Evolutionary conservation across 2,329 filamentous ascomycete genomes (phyloP).

Genomic region (Laburnicola sp.): DNA sequence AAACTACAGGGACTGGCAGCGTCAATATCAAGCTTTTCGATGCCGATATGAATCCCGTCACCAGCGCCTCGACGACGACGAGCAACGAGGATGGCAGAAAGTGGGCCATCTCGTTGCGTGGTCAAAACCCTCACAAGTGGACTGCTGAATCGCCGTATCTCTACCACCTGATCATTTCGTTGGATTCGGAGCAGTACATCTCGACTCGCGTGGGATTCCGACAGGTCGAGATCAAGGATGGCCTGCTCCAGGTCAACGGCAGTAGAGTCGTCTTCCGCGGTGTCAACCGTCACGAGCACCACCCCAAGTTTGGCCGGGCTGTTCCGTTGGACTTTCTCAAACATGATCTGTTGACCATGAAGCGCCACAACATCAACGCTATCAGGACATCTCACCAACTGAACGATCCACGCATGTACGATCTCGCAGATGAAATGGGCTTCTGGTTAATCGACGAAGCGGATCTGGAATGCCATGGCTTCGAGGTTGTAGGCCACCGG

Average conservation of each 20-base stretch:
- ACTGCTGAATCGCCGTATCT: constrained; percentile 68
- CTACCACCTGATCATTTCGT: constrained; percentile 57
- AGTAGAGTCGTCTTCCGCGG: constrained; percentile 63
- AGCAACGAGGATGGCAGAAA: constrained; percentile 5
- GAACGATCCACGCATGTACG: constrained; percentile 62
- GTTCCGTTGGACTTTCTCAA: constrained; percentile 66
- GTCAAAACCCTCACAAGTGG: constrained; percentile 65
- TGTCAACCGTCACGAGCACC: constrained; percentile 72
- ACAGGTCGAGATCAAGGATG: constrained; percentile 63
- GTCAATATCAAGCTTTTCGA: constrained; percentile 53
- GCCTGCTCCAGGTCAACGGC: constrained; percentile 66
- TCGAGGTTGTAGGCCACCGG: constrained; percentile 38
- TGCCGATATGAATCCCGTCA: constrained; percentile 35
- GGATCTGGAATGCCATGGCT: constrained; percentile 54
- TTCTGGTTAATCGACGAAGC: constrained; percentile 65
- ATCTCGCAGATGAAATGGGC: constrained; percentile 67
- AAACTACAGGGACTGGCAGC: constrained; percentile 44
- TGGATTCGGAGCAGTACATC: constrained; percentile 48
- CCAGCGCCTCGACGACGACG: constrained; percentile 4
- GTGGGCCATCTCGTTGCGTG: constrained; percentile 20
- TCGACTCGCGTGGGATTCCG: constrained; percentile 65
- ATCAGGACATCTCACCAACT: constrained; percentile 71
- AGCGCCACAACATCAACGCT: constrained; percentile 71
- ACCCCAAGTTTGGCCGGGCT: constrained; percentile 64
- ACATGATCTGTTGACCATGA: constrained; percentile 68